Base-by-base conservation (phyloP, 1,284 basidiomycete species). In the Filobasidium uniguttulatum region DNA sequence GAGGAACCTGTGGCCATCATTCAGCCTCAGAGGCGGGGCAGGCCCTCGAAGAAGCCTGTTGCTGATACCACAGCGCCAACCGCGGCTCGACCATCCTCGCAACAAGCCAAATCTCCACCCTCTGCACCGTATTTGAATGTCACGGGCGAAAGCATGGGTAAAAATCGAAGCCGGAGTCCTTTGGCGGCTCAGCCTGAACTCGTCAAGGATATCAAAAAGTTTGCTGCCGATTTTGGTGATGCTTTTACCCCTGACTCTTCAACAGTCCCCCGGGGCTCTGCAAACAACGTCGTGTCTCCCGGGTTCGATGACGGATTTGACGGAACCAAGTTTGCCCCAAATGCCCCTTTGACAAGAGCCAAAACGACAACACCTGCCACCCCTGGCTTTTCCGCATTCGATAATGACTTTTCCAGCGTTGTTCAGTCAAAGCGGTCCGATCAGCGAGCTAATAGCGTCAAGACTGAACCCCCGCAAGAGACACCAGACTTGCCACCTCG, bases 21-120 rank as follows among this genome's bases (percentile, higher is more conserved):
- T 2, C 63, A 65, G 44, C 68, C 68, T 1, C 65, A 67, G 47
- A 57, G 68, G 1, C 56, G 68, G n/a, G 68, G 68, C 7, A 48
- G 68, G 15, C 68, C 68, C 0, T 62, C 61, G 19, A 52, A 44
- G 28, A 23, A 25, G 19, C 30, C 36, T 33, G 14, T n/a, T n/a
- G n/a, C 36, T 15, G 28, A 15, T 36, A 22, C 34, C 25, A n/a
- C 36, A 40, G n/a, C n/a, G n/a, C n/a, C n/a, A n/a, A n/a, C n/a
- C n/a, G n/a, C 35, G 31, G 20, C 14, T 44, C 41, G 46, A 10
- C 38, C 44, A 23, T 36, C 34, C 23, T 36, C 44, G n/a, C 29
- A 47, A 5, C 12, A 48, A 43, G 15, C 15, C n/a, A 23, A 30
- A 30, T 12, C 17, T 20, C 23, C 20, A 22, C 52, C 44, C 6